Conservation (phyloP, 2,329 filamentous ascomycete genomes). For the Ilyonectria mors-panacis region DNA sequence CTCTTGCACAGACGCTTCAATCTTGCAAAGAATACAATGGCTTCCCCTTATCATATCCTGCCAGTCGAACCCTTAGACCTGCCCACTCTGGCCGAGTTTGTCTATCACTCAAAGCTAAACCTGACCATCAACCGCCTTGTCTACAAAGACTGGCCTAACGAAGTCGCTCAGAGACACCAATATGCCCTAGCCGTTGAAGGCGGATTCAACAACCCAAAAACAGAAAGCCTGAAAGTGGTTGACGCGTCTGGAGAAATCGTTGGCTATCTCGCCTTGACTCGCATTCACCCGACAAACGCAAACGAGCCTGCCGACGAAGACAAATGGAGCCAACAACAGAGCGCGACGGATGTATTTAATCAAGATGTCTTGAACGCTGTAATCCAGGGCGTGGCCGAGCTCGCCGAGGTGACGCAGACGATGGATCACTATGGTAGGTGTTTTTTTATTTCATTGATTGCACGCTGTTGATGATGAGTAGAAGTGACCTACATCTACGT, state of each 20-base stretch:
- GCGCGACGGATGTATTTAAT: not conserved
- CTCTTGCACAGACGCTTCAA: too few species aligned
- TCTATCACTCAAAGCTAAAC: not conserved
- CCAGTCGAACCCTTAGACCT: too few species aligned
- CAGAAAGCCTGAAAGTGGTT: conserved; percentile 20
- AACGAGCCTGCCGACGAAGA: not conserved
- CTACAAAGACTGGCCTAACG: conserved; percentile 28
- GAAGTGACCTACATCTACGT: conserved; percentile 31
- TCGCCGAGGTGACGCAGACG: not conserved
- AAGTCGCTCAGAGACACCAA: conserved; percentile 4
- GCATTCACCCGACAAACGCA: not conserved
- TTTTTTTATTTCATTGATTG: too few species aligned
- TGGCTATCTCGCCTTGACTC: conserved; percentile 22
- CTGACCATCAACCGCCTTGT: conserved; percentile 29
- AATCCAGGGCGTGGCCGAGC: not conserved
- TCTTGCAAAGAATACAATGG: too few species aligned
- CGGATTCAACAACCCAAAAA: not conserved
- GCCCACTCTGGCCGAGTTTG: too few species aligned
- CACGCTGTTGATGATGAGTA: not conserved
- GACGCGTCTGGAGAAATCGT: conserved; percentile 20
- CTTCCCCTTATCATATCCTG: too few species aligned
- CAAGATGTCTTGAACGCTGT: conserved; percentile 3
- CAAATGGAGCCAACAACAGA: not conserved
- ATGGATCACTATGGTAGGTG: conserved; percentile 19
- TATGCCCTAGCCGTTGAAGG: conserved; percentile 8